These are phyloP conservation scores for Xylaria sp. DNA, from an alignment of 2,329 filamentous ascomycete species.

Conservation along the genomic window DNA sequence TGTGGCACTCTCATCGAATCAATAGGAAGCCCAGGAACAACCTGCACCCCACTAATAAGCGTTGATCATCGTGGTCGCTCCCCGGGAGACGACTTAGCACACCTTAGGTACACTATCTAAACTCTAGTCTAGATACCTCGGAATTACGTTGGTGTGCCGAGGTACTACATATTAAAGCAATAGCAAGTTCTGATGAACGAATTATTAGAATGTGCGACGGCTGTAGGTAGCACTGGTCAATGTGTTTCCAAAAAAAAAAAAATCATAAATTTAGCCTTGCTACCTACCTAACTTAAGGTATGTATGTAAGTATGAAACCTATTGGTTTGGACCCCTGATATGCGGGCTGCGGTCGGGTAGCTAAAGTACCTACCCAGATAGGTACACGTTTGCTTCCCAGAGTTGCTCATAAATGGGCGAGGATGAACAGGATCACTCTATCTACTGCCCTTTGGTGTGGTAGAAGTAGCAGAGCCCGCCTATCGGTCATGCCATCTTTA, in stretches of 20 bases:
- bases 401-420: not conserved
- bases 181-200: not conserved
- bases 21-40: not conserved
- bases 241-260: not conserved
- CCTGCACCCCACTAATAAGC: constrained; percentile 9
- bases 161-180: not conserved
- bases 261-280: not conserved
- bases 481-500: not conserved
- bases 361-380: not conserved
- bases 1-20: constrained; percentile 4
- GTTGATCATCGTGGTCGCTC: not conserved
- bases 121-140: no score
- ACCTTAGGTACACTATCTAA: not conserved
- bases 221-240: not conserved
- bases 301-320: not conserved
- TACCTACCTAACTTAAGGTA: not conserved
- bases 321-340: not conserved
- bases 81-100: not conserved
- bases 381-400: not conserved
- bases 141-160: no score
- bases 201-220: not conserved
- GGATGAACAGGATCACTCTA: not conserved
- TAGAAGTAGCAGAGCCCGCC: not conserved
- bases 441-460: not conserved
- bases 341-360: not conserved